Base-by-base conservation (phyloP, 257 asterid genomes). In the Solanum sejunctum region DNA sequence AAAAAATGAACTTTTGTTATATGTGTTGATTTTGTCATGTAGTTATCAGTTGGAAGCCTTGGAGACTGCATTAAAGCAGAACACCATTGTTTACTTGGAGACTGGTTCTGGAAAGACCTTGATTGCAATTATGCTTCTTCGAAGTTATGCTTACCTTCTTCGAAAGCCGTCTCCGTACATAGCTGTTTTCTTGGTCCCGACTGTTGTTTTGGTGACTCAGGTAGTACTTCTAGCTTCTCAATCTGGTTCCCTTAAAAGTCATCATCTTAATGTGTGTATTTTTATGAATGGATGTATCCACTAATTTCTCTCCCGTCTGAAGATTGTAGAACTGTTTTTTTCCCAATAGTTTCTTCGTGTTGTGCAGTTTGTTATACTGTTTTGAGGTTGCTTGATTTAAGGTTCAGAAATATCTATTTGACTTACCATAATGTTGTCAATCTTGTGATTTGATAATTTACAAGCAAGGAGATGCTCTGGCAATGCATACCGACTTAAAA, bases 21-120 rank as follows among this genome's bases (percentile, higher is more conserved):
- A 9, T 49, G 86, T 56, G 69, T 26, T 36, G 36, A 81, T 85
- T 81, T 84, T 84, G 71, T 82, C 85, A 51, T 52, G 82, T 83
- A 95, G 99, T 84, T 94, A 95, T 89, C 97, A 95, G 86, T 81
- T 94, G 87, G 99, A 95, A 83, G 99, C 98, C 12, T 84, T 95
- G 85, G 97, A 93, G 85, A 86, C 47, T 52, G 97, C 98, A 26
- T 64, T 95, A 56, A 85, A 89, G 86, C 91, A 89, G 86, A 94
- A 95, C 85, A 95, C 99, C 0, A 86, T 94, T 84, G 97, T 94
- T 83, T 94, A 81, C 92, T 87, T 95, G 17, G 99, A 95, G 85
- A 95, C 99, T 4, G 98, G 99, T 61, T 89, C 96, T 0, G 99
- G 99, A 12, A 95, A 95, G 90, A 95, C 98, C 32, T 89, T 95